Conservation (phyloP, 2,329 filamentous ascomycete species). For the Tympanopsis confertula region DNA sequence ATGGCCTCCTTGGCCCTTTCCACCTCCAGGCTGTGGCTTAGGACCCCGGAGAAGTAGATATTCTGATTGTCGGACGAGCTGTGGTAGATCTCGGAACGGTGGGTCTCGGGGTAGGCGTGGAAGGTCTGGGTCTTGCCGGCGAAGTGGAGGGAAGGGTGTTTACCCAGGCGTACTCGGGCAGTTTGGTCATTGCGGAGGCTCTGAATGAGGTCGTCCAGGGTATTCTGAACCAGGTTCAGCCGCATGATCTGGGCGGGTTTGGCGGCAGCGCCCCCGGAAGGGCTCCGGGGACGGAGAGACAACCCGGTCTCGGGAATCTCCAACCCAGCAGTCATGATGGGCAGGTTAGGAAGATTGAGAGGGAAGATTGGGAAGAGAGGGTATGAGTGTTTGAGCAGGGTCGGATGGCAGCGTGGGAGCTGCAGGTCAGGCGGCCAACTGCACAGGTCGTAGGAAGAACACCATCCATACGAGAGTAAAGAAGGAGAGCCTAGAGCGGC, state of each 20-base stretch:
- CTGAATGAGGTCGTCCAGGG: conserved; percentile 30
- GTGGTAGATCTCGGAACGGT: conserved; percentile 45
- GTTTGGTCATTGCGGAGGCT: conserved; percentile 25
- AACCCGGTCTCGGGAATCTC: conserved; percentile 23
- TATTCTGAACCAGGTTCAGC: conserved; percentile 27
- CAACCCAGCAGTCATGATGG: conserved; percentile 18
- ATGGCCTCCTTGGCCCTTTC: conserved; percentile 40
- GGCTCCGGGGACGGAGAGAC: conserved; percentile 20
- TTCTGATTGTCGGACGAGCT: conserved; percentile 25
- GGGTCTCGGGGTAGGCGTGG: conserved; percentile 36
- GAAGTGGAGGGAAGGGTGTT: conserved; percentile 40
- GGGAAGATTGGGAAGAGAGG: conserved; percentile 5
- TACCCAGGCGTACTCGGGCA: conserved; percentile 30
- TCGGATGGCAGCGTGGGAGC: conserved; percentile 20
- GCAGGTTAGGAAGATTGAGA: conserved; percentile 4
- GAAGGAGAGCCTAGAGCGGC: no score
- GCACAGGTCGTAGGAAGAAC: conserved; percentile 14
- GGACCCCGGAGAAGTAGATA: conserved; percentile 40
- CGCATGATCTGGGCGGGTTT: conserved; percentile 30
- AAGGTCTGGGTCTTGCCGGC: conserved; percentile 43
- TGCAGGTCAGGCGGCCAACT: conserved; percentile 23
- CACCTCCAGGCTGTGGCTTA: conserved; percentile 44
- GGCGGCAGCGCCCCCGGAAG: conserved; percentile 9
- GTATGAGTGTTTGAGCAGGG: conserved; percentile 11
- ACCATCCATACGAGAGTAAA: conserved; percentile 20